Evolutionary conservation across 2,329 filamentous ascomycete genomes (phyloP), one percentile per base, ranked within the genome.

Genomic region (Penicillium italicum): DNA sequence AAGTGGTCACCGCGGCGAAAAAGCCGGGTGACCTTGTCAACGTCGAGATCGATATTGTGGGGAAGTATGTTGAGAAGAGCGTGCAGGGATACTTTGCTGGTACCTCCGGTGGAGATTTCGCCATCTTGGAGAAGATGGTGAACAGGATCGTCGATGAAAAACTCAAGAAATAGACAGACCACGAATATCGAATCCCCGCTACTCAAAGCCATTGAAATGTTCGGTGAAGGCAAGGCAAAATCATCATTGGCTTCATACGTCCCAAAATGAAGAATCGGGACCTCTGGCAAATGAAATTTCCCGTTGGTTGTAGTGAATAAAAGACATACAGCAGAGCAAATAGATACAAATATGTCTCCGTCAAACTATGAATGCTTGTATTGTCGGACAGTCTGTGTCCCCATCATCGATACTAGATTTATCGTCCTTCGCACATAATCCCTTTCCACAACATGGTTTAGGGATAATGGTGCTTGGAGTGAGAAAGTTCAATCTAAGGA

Each of bases 31-130:
- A 96, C 6, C 83, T 86, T 47, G 90, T 96, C 58, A 97, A 97
- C 69, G 84, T 97, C 34, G 92, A 97, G 79, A 93, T 96, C 51
- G 92, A 97, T 71, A 90, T 96, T 79, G 84, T 88, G 6, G 85
- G 85, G 10, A 82, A 82, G 65, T 79, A 82, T 60, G 80, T 82
- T 16, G 80, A 82, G 73, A 97, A 97, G 84, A 93, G 89, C 60
- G 85, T 97, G 54, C 82, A 86, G 20, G 91, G 87, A 8, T 94
- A 92, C 74, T 85, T 97, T 63, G 72, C 75, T 52, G 72, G 72
- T 5, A 68, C 67, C 26, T 65, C 69, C 9, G 69, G 69, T 9
- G 74, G 73, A 1, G 69, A 76, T 56, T 71, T 71, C 40, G 80
- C 82, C 2, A 77, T 88, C 34, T 69, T 91, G 60, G 84, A 90